Base-by-base conservation (phyloP, 225 moss, liverwort and hornwort genomes). In the Lunularia cruciata region DNA sequence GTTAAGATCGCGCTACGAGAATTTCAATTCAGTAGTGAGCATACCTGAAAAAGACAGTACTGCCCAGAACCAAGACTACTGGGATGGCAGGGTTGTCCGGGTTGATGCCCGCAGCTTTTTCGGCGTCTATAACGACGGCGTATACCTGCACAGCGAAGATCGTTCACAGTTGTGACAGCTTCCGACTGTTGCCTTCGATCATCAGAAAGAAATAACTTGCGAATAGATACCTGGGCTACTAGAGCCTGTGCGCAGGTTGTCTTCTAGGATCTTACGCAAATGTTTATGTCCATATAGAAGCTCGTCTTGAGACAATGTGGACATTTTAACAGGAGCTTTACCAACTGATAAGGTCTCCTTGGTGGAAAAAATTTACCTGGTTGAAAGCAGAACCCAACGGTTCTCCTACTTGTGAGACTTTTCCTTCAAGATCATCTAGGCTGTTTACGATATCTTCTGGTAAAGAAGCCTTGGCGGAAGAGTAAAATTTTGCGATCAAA, bases 1-100 rank as follows among this genome's bases (percentile, higher is more conserved):
- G n/a, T n/a, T 55, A 8, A 55, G 19, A 19, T 55, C 54, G 54
- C 6, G 43, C 43, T 15, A 7, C 15, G 9, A 43, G 12, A 43
- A 7, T 43, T 43, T 43, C 43, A n/a, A n/a, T n/a, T n/a, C n/a
- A n/a, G n/a, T 20, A 59, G 58, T 59, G 71, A 31, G 19, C 86
- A 76, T 92, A 93, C 93, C 91, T 93, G 59, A 98, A 40, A 73
- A 86, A 86, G 32, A 93, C 76, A 32, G 89, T 79, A 63, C 91
- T 85, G 63, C 90, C 83, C 47, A 88, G 54, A 43, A 88, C 76
- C 75, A 89, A 57, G 69, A 91, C 27, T 33, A 88, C 64, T 37
- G 93, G 85, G 64, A 89, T 78, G 39, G 89, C 63, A 55, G 93
- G 91, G 77, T 93, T 91, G 15, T 91, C 86, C 66, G 93, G 81